Evolutionary conservation across 106 monocot genomes (phyloP), one percentile per base, ranked within the genome.

Genomic region (Acanthochlamys bracteata): DNA sequence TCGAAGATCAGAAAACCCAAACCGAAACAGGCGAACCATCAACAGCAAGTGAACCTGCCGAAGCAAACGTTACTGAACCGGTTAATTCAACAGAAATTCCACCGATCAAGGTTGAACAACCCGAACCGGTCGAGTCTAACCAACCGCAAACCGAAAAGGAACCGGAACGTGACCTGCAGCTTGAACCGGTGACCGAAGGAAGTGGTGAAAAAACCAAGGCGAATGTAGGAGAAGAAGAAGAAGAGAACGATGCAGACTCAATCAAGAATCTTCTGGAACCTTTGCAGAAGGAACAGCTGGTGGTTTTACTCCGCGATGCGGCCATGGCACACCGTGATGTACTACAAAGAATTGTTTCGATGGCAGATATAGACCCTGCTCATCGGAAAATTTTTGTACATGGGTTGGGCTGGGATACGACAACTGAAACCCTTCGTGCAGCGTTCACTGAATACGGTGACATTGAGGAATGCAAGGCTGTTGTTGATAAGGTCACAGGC

Each of bases 331-430:
- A 89, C 64, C 62, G 66, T 12, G 83, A 80, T 60, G 69, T 81
- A 54, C 51, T 78, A 24, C 59, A 53, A 0, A 26, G 63, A 45
- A 27, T 90, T 65, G 66, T 51, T 42, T 64, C 24, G 25, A 27
- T 47, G 14, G 86, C 89, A 21, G 84, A 90, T 65, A 10, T 47
- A 22, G 90, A 94, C 64, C 86, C 86, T 0, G 69, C 65, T 55
- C 82, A 75, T 68, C 78, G 94, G 24, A 94, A 94, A 79, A 73
- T 94, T 39, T 94, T 94, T 62, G 90, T 94, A 23, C 89, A 94
- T 54, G 94, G 94, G 13, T 83, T 94, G 24, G 86, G 79, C 4
- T 90, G 86, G 86, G 86, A 94, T 43, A 75, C 90, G 55, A 82
- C 52, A 19, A 60, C 74, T 0, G 83, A 94, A 40, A 66, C 76